Evolutionary conservation across 129 eudicot species (phyloP), one percentile per base, ranked within the genome.

Genomic region (Ambrosia trifida): DNA sequence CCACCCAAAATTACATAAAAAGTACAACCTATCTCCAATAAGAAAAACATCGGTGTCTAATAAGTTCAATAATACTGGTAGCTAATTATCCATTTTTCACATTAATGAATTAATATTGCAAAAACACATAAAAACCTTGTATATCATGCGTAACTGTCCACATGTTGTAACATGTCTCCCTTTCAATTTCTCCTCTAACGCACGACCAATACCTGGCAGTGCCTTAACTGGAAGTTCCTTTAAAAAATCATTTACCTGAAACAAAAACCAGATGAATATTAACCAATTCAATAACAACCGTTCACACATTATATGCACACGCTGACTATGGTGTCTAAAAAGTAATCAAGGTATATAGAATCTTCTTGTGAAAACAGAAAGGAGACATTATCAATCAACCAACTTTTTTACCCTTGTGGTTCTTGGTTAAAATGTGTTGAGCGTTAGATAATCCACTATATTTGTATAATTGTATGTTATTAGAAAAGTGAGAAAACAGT

Each of bases 151-250:
- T 82, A 93, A 77, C 71, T 93, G 90, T 38, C 87, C 96, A 70
- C 98, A 94, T 2, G 96, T 94, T 76, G 67, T 68, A 61, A 89
- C 79, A 70, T 79, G 73, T 46, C 63, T 84, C 67, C 77, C 86
- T 64, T 89, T 89, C 87, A 94, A 72, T 73, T 94, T 94, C 76
- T 84, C 92, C 81, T 87, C 98, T 79, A 94, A 77, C 52, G 89
- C 93, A 78, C 78, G 86, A 17, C 98, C 98, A 76, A 94, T 89
- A 44, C 98, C 98, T 38, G 98, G 98, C 75, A 94, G 93, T 54
- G 83, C 91, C 83, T 89, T 94, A 45, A 94, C 79, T 57, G 98
- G 96, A 72, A 94, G 89, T 71, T 86, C 78, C 58, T 66, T 33
- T 72, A 94, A 60, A 69, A 85, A 89, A 68, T 85, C 80, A 63